These are phyloP conservation scores for Backusella tarrabulga DNA, from an alignment of 192 early-diverging fungal species.

Conservation along the genomic window DNA sequence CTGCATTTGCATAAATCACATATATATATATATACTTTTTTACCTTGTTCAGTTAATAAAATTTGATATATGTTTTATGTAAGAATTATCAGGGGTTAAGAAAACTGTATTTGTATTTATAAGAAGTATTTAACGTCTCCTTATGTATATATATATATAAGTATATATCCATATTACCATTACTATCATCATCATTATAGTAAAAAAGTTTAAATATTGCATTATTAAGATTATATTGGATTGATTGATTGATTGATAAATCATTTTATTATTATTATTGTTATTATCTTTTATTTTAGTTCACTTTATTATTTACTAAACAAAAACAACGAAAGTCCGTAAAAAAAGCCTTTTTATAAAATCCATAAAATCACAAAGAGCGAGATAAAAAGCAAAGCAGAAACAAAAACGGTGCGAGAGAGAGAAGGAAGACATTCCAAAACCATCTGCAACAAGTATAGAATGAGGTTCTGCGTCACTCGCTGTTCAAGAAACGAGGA, in stretches of 20 bases:
- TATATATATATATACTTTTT: slow-evolving; percentile 2
- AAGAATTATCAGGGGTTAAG: not conserved
- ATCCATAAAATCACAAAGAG: not conserved
- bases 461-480: slow-evolving; percentile 4
- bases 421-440: not conserved
- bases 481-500: not conserved
- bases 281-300: not conserved
- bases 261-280: not conserved
- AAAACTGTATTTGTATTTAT: not conserved
- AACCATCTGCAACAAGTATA: slow-evolving; percentile 2
- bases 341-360: not conserved
- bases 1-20: slow-evolving; percentile 7
- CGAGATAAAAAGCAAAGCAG: not conserved
- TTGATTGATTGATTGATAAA: not conserved
- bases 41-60: not conserved
- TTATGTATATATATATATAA: not conserved
- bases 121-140: not conserved
- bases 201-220: not conserved
- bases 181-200: not conserved
- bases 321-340: not conserved
- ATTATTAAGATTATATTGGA: not conserved
- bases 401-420: not conserved
- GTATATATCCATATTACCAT: not conserved
- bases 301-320: slow-evolving; percentile 6
- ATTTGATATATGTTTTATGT: not conserved